Conservation (phyloP, 1,284 basidiomycete species). For the Omphalotus olearius region DNA sequence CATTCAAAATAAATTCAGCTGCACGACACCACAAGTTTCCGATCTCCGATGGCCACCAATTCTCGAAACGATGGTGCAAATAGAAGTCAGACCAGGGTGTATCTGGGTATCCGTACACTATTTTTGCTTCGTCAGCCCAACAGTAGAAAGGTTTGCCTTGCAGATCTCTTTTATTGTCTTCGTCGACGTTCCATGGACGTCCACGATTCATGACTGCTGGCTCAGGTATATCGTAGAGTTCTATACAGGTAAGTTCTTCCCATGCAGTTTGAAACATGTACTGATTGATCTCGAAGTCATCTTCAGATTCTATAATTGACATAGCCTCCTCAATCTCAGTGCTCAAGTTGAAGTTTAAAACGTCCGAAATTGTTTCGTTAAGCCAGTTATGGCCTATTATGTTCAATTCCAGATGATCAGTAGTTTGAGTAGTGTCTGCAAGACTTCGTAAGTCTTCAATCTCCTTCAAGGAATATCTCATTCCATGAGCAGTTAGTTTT, state of each 20-base stretch:
- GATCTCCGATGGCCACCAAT: background rate
- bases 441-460: background rate
- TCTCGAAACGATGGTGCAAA: background rate
- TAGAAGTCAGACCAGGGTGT: slow-evolving; percentile 3
- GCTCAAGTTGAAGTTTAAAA: background rate
- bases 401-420: background rate
- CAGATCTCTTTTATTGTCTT: background rate
- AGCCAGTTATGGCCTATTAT: background rate
- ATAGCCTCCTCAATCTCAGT: background rate
- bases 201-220: background rate
- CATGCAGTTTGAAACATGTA: too few relatives aligned
- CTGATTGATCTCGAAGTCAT: too few relatives aligned
- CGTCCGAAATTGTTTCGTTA: background rate
- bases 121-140: background rate
- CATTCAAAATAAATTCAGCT: background rate
- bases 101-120: slow-evolving; percentile 1
- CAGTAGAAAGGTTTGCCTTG: background rate
- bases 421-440: background rate
- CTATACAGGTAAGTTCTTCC: background rate
- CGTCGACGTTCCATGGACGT: background rate
- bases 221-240: background rate
- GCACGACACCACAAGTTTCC: background rate
- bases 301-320: background rate
- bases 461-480: background rate
- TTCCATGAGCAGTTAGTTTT: background rate